Evolutionary conservation across 495 filamentous ascomycete species (phyloP), one percentile per base, ranked within the genome.

Genomic region (Hapsidospora chrysogenum): DNA sequence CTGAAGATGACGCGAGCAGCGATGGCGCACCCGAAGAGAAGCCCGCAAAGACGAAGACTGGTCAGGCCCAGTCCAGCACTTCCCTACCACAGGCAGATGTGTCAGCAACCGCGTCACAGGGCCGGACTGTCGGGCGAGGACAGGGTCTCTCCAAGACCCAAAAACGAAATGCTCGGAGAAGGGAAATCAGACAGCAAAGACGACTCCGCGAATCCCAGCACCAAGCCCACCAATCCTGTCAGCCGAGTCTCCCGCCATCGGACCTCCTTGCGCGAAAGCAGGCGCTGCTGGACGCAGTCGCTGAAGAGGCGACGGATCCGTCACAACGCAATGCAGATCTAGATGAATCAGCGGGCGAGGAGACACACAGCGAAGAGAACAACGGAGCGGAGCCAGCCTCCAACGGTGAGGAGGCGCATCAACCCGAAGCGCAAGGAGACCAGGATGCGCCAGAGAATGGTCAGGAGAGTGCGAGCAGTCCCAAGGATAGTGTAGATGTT

Each of bases 81-180:
- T n/a, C n/a, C n/a, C n/a, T n/a, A n/a, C n/a, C n/a, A n/a, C n/a
- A n/a, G n/a, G n/a, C n/a, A n/a, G n/a, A n/a, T n/a, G n/a, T n/a
- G n/a, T n/a, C n/a, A n/a, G n/a, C n/a, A n/a, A n/a, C n/a, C n/a
- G n/a, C n/a, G n/a, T n/a, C n/a, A n/a, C n/a, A n/a, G n/a, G n/a
- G n/a, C n/a, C n/a, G n/a, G n/a, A 32, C 9, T 38, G 16, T 33
- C 29, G 43, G 34, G 28, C 58, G 39, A 37, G 57, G 41, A 23
- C 50, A 36, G 19, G 62, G 60, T 9, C 54, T 48, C 21, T 43
- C 48, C 2, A 38, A 39, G 0, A 64, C 63, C 0, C 52, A 54
- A 43, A 55, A 46, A 29, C 50, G 63, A 6, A 67, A 67, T 31
- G 54, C 53, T 17, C 51, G 63, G 5, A 51, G 58, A 29, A 18